phyloP scores from a whole-genome alignment of 1,284 basidiomycete species.

The Heterobasidion irregulare region DNA sequence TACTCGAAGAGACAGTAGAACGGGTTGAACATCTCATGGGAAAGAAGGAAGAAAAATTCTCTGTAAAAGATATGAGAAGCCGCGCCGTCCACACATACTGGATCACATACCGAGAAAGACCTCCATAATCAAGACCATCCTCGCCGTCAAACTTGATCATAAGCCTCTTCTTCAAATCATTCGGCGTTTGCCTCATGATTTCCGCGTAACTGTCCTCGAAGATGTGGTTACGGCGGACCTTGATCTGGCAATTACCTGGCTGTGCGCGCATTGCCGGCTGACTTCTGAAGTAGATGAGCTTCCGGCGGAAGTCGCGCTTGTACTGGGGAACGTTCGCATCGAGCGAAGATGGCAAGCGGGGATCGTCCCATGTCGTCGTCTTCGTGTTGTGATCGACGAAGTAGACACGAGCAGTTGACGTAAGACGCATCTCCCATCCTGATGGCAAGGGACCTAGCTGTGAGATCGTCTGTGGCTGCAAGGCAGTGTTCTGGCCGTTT shows the following conservation, averaged over 20 bases:
- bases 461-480: slow-evolving; percentile 75
- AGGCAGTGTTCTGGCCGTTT: slow-evolving; percentile 62
- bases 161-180: slow-evolving; percentile 92
- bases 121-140: slow-evolving; percentile 97
- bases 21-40: slow-evolving; percentile 98
- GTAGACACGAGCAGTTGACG: slow-evolving; percentile 88
- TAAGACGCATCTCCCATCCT: slow-evolving; percentile 97
- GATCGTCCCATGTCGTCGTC: slow-evolving; percentile 97
- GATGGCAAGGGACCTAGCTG: slow-evolving; percentile 94
- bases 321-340: slow-evolving; percentile 98
- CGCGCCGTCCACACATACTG: slow-evolving; percentile 3
- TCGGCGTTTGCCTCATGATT: slow-evolving; percentile 91
- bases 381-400: slow-evolving; percentile 96
- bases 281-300: slow-evolving; percentile 98
- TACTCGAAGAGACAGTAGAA: slow-evolving; percentile 99
- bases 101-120: slow-evolving; percentile 74
- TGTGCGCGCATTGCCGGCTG: slow-evolving; percentile 90
- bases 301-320: slow-evolving; percentile 97
- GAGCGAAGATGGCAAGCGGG: slow-evolving; percentile 71
- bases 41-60: slow-evolving; percentile 99
- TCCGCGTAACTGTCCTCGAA: slow-evolving; percentile 96
- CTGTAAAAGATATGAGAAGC: slow-evolving; percentile 29
- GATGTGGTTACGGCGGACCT: slow-evolving; percentile 88
- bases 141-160: slow-evolving; percentile 99
- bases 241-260: slow-evolving; percentile 94